A percentile compares a stretch with the other conserved stretches of the same genome.
Evolutionary conservation across 2,329 filamentous ascomycete species (phyloP).

Genomic region (Cercospora zeae-maydis): DNA sequence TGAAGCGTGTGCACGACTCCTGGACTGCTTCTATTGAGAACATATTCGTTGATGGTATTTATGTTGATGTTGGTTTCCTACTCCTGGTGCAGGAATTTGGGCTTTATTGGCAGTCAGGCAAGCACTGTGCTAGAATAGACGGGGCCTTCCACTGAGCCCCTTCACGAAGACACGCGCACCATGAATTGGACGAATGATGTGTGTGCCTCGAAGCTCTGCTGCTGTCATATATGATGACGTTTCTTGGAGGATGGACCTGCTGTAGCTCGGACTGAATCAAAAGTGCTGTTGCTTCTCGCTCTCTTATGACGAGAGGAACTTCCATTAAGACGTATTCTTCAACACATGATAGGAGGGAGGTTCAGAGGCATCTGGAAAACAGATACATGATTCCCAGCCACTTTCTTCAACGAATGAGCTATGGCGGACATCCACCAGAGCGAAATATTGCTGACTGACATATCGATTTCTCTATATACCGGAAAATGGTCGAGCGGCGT

Average conservation of each 20-base stretch:
- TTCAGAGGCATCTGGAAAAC: too few species aligned
- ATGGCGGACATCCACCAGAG: too few species aligned
- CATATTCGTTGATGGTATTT: background rate
- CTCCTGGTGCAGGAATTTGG: background rate
- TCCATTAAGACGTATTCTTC: background rate
- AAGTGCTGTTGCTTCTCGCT: background rate
- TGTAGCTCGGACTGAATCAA: slow-evolving; percentile 10
- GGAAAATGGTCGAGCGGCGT: too few species aligned
- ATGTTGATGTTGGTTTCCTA: background rate
- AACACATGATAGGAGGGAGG: background rate
- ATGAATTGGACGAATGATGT: background rate
- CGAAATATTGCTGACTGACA: too few species aligned
- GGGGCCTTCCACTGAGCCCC: background rate
- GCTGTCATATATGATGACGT: background rate
- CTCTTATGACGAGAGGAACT: background rate
- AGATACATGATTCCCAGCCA: too few species aligned
- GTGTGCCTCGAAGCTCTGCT: slow-evolving; percentile 4
- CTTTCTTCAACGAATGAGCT: too few species aligned
- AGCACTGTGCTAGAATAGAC: background rate
- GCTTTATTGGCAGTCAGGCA: background rate
- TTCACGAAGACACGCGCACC: slow-evolving; percentile 3
- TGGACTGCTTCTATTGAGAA: too few species aligned
- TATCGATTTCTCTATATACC: too few species aligned
- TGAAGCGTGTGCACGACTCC: background rate
- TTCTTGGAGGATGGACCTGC: background rate